Evolutionary conservation across 257 asterid genomes (phyloP), one percentile per base, ranked within the genome.

Genomic region (Euphrasia confusa): DNA sequence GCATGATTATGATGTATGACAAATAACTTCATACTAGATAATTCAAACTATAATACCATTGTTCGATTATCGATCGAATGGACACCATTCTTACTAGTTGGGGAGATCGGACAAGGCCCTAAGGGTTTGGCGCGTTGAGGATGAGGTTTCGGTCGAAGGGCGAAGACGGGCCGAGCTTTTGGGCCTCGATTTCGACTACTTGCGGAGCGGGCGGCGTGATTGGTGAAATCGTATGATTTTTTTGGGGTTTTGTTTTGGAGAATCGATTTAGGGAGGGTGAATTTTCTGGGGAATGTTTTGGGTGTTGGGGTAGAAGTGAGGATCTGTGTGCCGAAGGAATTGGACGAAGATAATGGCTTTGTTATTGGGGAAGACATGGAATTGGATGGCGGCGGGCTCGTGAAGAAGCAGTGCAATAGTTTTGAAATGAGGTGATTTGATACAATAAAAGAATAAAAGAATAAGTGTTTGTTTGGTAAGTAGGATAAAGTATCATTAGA

Each of bases 121-220:
- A 72, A 79, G 2, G 88, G 87, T 54, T 83, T 21, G 94, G 94
- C 8, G 94, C 94, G 53, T 68, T 80, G 67, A 80, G 67, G 67
- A 66, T 54, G 3, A 83, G 64, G 63, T 75, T 83, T 57, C 80
- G 86, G 2, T 75, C 65, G 61, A 85, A 82, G 42, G 87, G 87
- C 12, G 78, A 77, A 3, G 79, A 57, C 7, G 78, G 63, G 27
- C 53, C 67, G 45, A 81, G 72, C 24, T 76, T 71, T 6, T 71
- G 68, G 11, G 87, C 77, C 45, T 85, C 89, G 27, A 67, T 72
- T 75, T 80, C 76, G 37, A 83, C 18, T 8, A 72, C 79, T 5
- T 68, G 79, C 7, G 81, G 40, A 54, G 94, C 85, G 70, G 54
- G 86, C 74, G 15, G 84, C 84, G 10, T 74, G 70, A 4, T 80